phyloP scores from a whole-genome alignment of 2,329 filamentous ascomycete species.

The Clonostachys rhizophaga region DNA sequence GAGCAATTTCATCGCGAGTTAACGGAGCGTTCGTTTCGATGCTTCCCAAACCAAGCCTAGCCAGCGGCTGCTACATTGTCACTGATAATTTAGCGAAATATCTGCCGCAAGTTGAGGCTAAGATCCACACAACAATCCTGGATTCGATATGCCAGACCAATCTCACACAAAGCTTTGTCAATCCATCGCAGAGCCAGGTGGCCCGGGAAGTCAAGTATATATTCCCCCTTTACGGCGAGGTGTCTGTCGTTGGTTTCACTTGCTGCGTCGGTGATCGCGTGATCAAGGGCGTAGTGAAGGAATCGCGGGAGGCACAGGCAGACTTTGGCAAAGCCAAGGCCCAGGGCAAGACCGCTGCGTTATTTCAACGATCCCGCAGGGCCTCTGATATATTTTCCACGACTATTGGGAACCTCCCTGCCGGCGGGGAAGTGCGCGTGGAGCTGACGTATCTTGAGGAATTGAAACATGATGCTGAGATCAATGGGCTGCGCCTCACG shows the following conservation, averaged over 20 bases:
- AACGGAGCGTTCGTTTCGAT: no score
- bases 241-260: conserved; percentile 63
- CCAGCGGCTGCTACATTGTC: no score
- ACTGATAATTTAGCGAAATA: no score
- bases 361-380: conserved; percentile 58
- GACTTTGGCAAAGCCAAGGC: conserved; percentile 55
- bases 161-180: conserved; percentile 56
- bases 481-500: conserved; percentile 64
- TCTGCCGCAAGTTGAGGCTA: no score
- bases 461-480: conserved; percentile 65
- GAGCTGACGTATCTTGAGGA: conserved; percentile 65
- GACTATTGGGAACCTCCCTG: conserved; percentile 62
- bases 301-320: conserved; percentile 55
- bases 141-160: no score
- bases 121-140: no score
- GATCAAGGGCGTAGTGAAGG: conserved; percentile 62
- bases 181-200: conserved; percentile 31
- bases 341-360: conserved; percentile 55
- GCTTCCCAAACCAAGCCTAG: no score
- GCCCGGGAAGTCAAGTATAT: conserved; percentile 54
- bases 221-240: conserved; percentile 70
- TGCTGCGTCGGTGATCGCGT: conserved; percentile 57
- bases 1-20: no score
- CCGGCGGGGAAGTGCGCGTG: conserved; percentile 50
- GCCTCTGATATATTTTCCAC: conserved; percentile 65